Base-by-base conservation (phyloP, 176 grass and related monocot genomes). In the Leersia perrieri region DNA sequence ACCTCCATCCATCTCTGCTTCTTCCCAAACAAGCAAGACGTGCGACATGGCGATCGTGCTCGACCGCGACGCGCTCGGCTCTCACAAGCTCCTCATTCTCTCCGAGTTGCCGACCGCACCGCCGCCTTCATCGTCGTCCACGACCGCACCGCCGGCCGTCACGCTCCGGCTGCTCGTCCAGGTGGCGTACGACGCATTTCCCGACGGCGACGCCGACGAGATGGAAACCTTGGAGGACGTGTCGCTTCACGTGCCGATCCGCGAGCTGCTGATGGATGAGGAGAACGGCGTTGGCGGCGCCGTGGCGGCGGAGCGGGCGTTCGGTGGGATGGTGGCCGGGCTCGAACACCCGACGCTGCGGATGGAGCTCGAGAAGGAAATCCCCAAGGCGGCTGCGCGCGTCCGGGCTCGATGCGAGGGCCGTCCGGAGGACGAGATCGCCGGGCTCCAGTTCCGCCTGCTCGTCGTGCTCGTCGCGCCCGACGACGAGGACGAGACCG, bases 101-200 rank as follows among this genome's bases (percentile, higher is more conserved):
- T 25, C 62, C 44, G 49, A 75, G 31, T 42, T 60, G 22, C 77
- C 28, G 44, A 30, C 51, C 0, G 5, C 3, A 1, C 6, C 4
- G n/a, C 2, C 81, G 42, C 1, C 5, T 9, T 0, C 4, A 4
- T 4, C 70, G 39, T 0, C 18, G 9, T 0, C 7, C 9, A 20
- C 26, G 42, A 9, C 15, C 15, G 0, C 57, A 13, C 1, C 70
- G 0, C 20, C 27, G 57, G n/a, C 55, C 11, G 70, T 53, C 36
- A 87, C 78, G 11, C 38, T 87, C 32, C 40, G 66, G 63, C 73
- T 82, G 65, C 41, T 72, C 73, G 40, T 87, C 40, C 65, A 34
- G 73, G 55, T 2, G 27, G 13, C 68, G 32, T 73, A 32, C 83
- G 45, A 27, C 57, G n/a, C n/a, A n/a, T 4, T 15, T 2, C 1